Evolutionary conservation across 495 filamentous ascomycete species (phyloP), one percentile per base, ranked within the genome.

Genomic region (Thozetella sp.): DNA sequence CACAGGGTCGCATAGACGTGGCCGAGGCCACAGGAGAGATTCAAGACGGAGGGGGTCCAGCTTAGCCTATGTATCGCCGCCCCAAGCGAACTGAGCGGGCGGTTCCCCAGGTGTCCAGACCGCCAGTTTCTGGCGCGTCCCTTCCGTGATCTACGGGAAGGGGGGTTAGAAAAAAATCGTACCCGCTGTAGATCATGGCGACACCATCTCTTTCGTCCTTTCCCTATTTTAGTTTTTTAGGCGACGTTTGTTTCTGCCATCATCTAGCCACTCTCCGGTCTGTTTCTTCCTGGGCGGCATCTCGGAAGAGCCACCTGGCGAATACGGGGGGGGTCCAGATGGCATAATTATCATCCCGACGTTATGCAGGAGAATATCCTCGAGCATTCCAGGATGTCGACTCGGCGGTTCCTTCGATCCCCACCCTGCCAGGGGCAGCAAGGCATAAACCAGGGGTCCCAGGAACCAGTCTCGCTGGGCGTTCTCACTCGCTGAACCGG

Each of bases 351-450:
- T 20, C 10, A 20, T n/a, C n/a, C 43, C 43, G 56, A 53, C 46
- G 50, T 63, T 67, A 63, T 67, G 64, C 64, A 67, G 51, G 64
- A 64, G 43, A 19, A 19, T 48, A 9, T 10, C 43, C 43, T 20
- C 23, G 60, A 30, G 45, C 15, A 37, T 57, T 57, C 55, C 62
- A 53, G 55, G 58, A 51, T 61, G 59, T 60, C 57, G 26, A 20
- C 34, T 48, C 51, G 50, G 45, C 51, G 62, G 50, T 58, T 56
- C 54, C 56, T 56, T 53, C 37, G 50, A 53, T 53, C 52, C 43
- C 43, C 43, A 48, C 43, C 43, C 9, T 9, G n/a, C 43, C 43
- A 10, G 11, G 12, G 43, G 43, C 9, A 13, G 43, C 9, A 13
- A n/a, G 20, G 57, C 60, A 58, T 25, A 30, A 48, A 26, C 48